A percentile compares a stretch with the other conserved stretches of the same genome.
phyloP scores from a whole-genome alignment of 495 filamentous ascomycete species.

The Aspergillus saccharolyticus region DNA sequence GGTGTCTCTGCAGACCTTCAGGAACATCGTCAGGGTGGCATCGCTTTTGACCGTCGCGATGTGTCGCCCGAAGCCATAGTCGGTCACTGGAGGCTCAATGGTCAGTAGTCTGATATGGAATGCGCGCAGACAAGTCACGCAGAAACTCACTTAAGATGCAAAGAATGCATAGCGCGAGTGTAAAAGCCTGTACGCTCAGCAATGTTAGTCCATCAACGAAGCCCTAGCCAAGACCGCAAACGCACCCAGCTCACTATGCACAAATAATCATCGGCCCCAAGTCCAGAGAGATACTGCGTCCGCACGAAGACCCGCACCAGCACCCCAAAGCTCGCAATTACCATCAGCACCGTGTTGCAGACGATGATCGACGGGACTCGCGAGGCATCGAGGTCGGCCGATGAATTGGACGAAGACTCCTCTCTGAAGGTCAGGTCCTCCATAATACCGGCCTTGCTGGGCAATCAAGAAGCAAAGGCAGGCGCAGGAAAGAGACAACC shows the following conservation, averaged over 20 bases:
- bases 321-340: conserved; percentile 12
- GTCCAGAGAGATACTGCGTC: conserved; percentile 17
- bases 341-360: conserved; percentile 19
- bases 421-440: neutral
- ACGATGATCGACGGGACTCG: conserved; percentile 16
- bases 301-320: conserved; percentile 18
- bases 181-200: conserved; percentile 14
- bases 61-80: conserved; percentile 23
- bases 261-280: conserved; percentile 18
- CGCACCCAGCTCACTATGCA: conserved; percentile 20
- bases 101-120: neutral
- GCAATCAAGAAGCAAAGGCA: neutral
- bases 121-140: neutral
- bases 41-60: conserved; percentile 10
- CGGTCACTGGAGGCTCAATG: conserved; percentile 14
- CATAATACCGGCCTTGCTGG: neutral
- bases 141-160: conserved; percentile 17
- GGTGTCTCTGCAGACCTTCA: conserved; percentile 14
- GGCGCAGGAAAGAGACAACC: neutral
- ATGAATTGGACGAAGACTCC: neutral
- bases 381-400: conserved; percentile 3
- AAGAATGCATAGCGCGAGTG: conserved; percentile 13
- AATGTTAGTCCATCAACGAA: neutral
- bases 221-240: neutral
- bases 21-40: conserved; percentile 13